Percentiles rank a stretch among this genome's conserved stretches.
Evolutionary conservation across 805 yeast species (phyloP).

Genomic region (Candida silvatica): DNA sequence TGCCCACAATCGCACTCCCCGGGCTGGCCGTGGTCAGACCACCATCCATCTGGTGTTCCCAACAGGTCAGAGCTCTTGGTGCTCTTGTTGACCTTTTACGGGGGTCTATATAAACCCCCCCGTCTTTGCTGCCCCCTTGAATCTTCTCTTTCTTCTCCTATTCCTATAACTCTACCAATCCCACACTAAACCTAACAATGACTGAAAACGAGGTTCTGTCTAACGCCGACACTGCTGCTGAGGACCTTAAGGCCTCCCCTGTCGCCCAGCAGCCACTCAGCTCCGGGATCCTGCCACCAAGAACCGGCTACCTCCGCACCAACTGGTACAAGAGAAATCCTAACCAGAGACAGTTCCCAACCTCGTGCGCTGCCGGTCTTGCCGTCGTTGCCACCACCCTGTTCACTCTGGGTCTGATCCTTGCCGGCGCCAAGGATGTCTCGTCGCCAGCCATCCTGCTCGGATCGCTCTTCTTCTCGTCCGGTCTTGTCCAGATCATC

Average conservation of each 20-base stretch:
- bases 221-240: constrained; percentile 16
- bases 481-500: constrained; percentile 39
- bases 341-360: constrained; percentile 33
- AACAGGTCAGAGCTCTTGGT: too few relatives aligned
- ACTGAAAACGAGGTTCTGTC: constrained; percentile 14
- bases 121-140: too few relatives aligned
- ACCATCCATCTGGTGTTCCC: too few relatives aligned
- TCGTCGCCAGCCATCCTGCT: constrained; percentile 33
- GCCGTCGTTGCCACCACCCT: constrained; percentile 36
- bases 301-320: constrained; percentile 32
- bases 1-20: too few relatives aligned
- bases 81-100: too few relatives aligned
- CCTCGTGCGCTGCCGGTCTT: constrained; percentile 43
- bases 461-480: constrained; percentile 35
- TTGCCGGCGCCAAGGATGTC: constrained; percentile 35
- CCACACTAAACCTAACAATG: constrained; percentile 7
- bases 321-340: constrained; percentile 34
- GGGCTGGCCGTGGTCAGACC: too few relatives aligned
- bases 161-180: not conserved
- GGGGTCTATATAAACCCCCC: too few relatives aligned
- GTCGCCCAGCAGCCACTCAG: constrained; percentile 8
- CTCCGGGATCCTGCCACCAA: constrained; percentile 29
- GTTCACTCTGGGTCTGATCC: constrained; percentile 36
- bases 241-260: too few relatives aligned
- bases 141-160: not conserved